Conservation (phyloP, 306 rosid species). For the Delonix regia region DNA sequence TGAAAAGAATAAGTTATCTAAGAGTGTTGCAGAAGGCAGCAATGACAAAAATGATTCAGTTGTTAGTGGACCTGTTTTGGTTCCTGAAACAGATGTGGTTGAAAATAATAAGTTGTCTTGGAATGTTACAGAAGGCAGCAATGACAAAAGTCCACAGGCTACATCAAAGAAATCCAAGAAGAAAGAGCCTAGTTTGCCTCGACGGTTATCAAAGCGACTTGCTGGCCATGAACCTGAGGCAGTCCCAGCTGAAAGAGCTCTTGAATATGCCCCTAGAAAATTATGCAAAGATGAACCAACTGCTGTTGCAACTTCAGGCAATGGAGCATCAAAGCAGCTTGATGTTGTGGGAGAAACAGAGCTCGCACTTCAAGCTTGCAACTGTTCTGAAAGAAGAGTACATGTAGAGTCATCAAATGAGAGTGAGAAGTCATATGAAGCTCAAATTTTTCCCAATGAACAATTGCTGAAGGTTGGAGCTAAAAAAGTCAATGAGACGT, state of each 20-base stretch:
- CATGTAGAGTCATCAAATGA: conserved; percentile 36
- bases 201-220: conserved; percentile 63
- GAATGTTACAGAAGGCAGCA: conserved; percentile 41
- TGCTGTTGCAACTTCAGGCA: conserved; percentile 37
- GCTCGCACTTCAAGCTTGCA: conserved; percentile 36
- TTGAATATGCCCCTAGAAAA: conserved; percentile 47
- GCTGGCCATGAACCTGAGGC: conserved; percentile 70
- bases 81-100: conserved; percentile 33
- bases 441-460: conserved; percentile 41
- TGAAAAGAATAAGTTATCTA: conserved; percentile 36
- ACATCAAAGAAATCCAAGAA: conserved; percentile 50
- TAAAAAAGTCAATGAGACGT: conserved; percentile 42
- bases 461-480: conserved; percentile 47
- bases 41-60: conserved; percentile 42
- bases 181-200: conserved; percentile 58
- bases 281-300: conserved; percentile 37
- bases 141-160: conserved; percentile 30
- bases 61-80: conserved; percentile 35
- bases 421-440: conserved; percentile 39
- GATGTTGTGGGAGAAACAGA: conserved; percentile 29
- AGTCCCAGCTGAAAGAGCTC: conserved; percentile 53
- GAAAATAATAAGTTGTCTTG: conserved; percentile 36
- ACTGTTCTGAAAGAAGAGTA: conserved; percentile 33
- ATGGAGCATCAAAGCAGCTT: conserved; percentile 44
- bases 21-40: conserved; percentile 40